Evolutionary conservation across 2,329 filamentous ascomycete genomes (phyloP).

Genomic region (Mycosphaerella sp.): DNA sequence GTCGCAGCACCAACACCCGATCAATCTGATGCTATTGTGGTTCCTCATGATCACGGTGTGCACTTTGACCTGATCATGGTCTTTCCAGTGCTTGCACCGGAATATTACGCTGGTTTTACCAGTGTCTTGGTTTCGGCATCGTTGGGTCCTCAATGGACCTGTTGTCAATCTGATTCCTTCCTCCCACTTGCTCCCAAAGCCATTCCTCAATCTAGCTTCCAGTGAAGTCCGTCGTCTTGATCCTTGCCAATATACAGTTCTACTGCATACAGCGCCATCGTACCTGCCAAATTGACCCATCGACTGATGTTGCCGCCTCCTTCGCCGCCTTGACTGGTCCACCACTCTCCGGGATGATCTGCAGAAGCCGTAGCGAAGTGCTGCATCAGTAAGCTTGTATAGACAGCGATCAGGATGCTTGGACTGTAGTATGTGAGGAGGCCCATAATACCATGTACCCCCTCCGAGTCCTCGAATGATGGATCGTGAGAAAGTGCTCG

Average conservation of each 20-base stretch:
- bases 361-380: conserved; percentile 74
- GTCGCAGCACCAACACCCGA: not conserved
- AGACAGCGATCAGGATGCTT: conserved; percentile 89
- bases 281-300: conserved; percentile 86
- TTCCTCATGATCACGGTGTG: too few relatives aligned
- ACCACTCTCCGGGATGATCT: conserved; percentile 59
- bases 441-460: conserved; percentile 70
- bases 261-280: conserved; percentile 82
- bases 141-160: not conserved
- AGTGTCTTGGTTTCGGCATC: not conserved
- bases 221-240: conserved; percentile 75
- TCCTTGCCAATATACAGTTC: conserved; percentile 83
- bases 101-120: too few relatives aligned
- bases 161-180: not conserved
- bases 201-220: conserved; percentile 55
- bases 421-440: conserved; percentile 92
- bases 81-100: too few relatives aligned
- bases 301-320: conserved; percentile 81
- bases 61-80: too few relatives aligned
- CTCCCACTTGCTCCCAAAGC: not conserved
- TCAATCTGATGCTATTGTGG: not conserved
- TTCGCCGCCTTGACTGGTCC: conserved; percentile 78
- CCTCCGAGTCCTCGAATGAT: conserved; percentile 64
- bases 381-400: conserved; percentile 90
- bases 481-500: conserved; percentile 77